Evolutionary conservation across 225 moss, liverwort and hornwort species (phyloP), one percentile per base, ranked within the genome.

Genomic region (Pseudoscleropodium purum): DNA sequence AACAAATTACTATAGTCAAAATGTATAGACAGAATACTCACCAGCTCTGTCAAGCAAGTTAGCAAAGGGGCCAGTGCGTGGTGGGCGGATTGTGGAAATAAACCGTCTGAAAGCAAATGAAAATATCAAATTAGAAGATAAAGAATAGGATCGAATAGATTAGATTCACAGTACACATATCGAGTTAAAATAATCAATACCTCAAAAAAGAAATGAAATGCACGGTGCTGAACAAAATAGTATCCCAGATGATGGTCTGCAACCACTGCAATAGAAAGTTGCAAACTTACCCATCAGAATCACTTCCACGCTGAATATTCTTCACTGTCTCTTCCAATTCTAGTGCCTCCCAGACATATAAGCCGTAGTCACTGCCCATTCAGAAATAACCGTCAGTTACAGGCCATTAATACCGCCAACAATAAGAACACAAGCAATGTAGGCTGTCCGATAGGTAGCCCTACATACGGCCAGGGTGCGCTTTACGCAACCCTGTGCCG

Each of bases 261-360:
- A 52, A 56, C n/a, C 41, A 73, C 51, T 63, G 68, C 56, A 92
- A 84, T 43, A 73, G 54, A 80, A 70, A 43, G 70, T 86, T 76
- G 84, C 45, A 90, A 75, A 83, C 90, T 63, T 87, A 95, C 95
- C 93, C 92, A 27, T 93, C 93, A 69, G 88, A 60, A 36, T 92
- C 94, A 86, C 87, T 95, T 87, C 92, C 96, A 62, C 94, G 94
- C 91, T 97, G 96, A 88, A 94, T 93, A 81, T 97, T 97, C 92
- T 95, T 97, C 33, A 94, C 47, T 64, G 99, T 95, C 87, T 99
- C 99, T 91, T 99, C 99, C 91, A 97, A 93, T 93, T 99, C 97
- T 81, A 99, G 97, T 79, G 99, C 99, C 91, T 99, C 99, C 99
- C 99, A 96, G 79, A 99, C 94, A 88, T 96, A 96, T 87, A 94